These are phyloP conservation scores for Neurospora tetrasperma DNA, from an alignment of 495 filamentous ascomycete genomes.

Conservation along the genomic window DNA sequence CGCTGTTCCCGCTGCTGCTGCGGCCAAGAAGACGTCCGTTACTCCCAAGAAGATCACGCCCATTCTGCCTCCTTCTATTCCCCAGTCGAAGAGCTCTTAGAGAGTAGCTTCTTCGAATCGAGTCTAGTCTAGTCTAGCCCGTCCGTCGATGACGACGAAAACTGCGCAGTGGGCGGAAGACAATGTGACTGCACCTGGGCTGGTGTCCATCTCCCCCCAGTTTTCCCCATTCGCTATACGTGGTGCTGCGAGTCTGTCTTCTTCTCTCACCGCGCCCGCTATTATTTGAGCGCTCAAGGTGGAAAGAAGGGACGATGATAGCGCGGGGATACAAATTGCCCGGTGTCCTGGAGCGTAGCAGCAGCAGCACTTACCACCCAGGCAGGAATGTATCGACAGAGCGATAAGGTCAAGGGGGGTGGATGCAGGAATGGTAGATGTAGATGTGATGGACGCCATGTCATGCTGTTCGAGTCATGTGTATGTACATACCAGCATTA, in stretches of 20 bases:
- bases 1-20: conserved; percentile 6
- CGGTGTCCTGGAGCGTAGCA: too few relatives aligned
- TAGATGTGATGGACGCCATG: too few relatives aligned
- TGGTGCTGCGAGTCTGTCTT: neutral
- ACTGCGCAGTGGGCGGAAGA: neutral
- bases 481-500: too few relatives aligned
- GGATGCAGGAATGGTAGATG: too few relatives aligned
- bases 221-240: too few relatives aligned
- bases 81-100: conserved; percentile 24
- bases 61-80: conserved; percentile 23
- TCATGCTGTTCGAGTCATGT: too few relatives aligned
- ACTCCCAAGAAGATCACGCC: conserved; percentile 28
- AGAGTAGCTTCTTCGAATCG: conserved; percentile 4
- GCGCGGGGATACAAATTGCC: too few relatives aligned
- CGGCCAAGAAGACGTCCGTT: conserved; percentile 7
- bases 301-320: too few relatives aligned
- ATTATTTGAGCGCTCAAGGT: neutral
- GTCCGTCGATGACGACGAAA: neutral
- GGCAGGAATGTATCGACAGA: too few relatives aligned
- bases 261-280: neutral
- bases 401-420: too few relatives aligned
- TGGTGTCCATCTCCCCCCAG: neutral
- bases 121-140: neutral
- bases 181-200: neutral
- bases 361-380: too few relatives aligned